Conservation (phyloP, 2,329 filamentous ascomycete genomes). For the Colletotrichum lentis region DNA sequence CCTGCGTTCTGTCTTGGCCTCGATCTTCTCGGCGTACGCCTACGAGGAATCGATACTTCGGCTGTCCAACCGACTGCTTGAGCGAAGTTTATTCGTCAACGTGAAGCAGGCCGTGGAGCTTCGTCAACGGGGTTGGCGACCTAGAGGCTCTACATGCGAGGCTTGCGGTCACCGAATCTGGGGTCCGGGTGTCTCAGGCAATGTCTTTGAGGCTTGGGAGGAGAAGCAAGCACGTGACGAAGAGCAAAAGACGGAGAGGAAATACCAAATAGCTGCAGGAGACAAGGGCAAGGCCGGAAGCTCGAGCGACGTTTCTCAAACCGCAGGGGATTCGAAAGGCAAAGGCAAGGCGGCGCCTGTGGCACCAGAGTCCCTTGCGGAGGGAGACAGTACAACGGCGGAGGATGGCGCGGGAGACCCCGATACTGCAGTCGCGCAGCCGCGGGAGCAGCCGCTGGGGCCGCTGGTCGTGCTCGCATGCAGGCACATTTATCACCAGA, state of each 20-base stretch:
- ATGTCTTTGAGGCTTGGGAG: slow-evolving; percentile 86
- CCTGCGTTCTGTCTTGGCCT: slow-evolving; percentile 81
- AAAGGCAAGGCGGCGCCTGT: slow-evolving; percentile 68
- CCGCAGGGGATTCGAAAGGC: slow-evolving; percentile 53
- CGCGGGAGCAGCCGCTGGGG: slow-evolving; percentile 62
- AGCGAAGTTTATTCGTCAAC: slow-evolving; percentile 86
- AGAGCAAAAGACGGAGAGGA: slow-evolving; percentile 54
- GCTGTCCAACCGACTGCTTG: slow-evolving; percentile 85
- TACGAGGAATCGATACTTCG: slow-evolving; percentile 91
- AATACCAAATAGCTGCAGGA: slow-evolving; percentile 48
- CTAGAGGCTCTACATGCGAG: slow-evolving; percentile 86
- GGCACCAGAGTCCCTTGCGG: slow-evolving; percentile 41
- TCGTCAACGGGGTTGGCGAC: slow-evolving; percentile 87
- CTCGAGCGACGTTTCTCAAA: slow-evolving; percentile 24
- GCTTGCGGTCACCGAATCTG: slow-evolving; percentile 83
- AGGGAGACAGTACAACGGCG: slow-evolving; percentile 51
- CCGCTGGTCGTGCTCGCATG: slow-evolving; percentile 74
- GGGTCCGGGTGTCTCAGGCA: slow-evolving; percentile 83
- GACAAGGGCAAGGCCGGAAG: slow-evolving; percentile 50
- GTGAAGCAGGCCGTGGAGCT: slow-evolving; percentile 78
- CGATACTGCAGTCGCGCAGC: slow-evolving; percentile 44
- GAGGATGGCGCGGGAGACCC: slow-evolving; percentile 48
- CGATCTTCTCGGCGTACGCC: slow-evolving; percentile 93
- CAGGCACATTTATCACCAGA: slow-evolving; percentile 74
- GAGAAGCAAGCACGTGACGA: slow-evolving; percentile 62